Percentiles rank a stretch among this genome's conserved stretches.
Conservation (phyloP, 2,329 filamentous ascomycete species). For the Xylariales sp. region DNA sequence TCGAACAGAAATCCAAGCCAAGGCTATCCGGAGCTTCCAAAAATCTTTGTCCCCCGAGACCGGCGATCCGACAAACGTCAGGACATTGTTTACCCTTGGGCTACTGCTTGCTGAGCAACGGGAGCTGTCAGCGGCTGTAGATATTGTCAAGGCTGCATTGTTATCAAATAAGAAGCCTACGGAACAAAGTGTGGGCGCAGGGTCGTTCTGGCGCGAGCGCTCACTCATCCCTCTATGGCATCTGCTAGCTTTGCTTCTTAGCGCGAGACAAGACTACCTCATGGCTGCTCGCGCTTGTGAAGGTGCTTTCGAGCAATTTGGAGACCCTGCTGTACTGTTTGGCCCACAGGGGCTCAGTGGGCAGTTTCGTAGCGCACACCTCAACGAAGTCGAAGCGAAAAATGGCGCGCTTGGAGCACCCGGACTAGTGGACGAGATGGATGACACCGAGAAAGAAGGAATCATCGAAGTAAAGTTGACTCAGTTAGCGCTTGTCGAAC, state of each 20-base stretch:
- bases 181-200: slow-evolving; percentile 38
- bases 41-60: slow-evolving; percentile 66
- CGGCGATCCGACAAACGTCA: slow-evolving; percentile 63
- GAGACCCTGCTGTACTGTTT: slow-evolving; percentile 65
- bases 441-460: slow-evolving; percentile 76
- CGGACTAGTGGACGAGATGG: slow-evolving; percentile 73
- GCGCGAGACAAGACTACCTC: slow-evolving; percentile 78
- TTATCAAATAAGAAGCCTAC: slow-evolving; percentile 50
- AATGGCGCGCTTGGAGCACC: slow-evolving; percentile 25
- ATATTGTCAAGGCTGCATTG: slow-evolving; percentile 74
- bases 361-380: slow-evolving; percentile 60
- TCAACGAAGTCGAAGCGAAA: slow-evolving; percentile 49
- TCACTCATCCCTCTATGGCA: slow-evolving; percentile 83
- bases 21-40: slow-evolving; percentile 72
- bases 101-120: slow-evolving; percentile 85
- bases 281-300: slow-evolving; percentile 81
- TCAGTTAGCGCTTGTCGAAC: slow-evolving; percentile 77
- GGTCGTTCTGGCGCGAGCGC: slow-evolving; percentile 58
- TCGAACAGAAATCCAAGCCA: slow-evolving; percentile 68
- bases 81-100: slow-evolving; percentile 75
- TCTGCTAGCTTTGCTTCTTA: slow-evolving; percentile 78
- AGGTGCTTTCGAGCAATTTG: slow-evolving; percentile 87
- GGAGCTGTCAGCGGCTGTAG: slow-evolving; percentile 75
- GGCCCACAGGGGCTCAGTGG: slow-evolving; percentile 49
- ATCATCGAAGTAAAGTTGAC: slow-evolving; percentile 97